Evolutionary conservation across 306 rosid genomes (phyloP), one percentile per base, ranked within the genome.

Genomic region (Phaseolus lunatus): DNA sequence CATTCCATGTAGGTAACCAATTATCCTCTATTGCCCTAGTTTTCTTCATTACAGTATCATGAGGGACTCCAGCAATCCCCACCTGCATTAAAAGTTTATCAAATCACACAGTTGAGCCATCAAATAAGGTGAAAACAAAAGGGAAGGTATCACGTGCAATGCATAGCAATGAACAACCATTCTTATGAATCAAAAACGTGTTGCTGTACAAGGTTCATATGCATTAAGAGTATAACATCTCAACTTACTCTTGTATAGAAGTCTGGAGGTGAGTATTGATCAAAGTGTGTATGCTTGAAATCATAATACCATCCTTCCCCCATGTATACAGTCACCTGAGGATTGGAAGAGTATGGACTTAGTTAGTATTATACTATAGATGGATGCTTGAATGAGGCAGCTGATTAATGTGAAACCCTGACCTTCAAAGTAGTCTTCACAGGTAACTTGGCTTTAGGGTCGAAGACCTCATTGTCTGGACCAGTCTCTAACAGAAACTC

Each of bases 221-320:
- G 18, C 69, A 56, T 27, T 69, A 26, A 26, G 63, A 3, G 15
- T 31, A 31, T 29, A 69, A 65, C 37, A 58, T 69, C 24, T 68
- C 15, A 75, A 83, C 89, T 88, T 85, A 96, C 99, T 87, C 99
- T 91, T 5, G 98, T 67, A 72, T 96, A 96, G 85, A 96, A 96
- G 84, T 96, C 99, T 7, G 99, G 99, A 22, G 99, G 99, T 47
- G 98, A 96, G 78, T 74, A 96, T 50, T 90, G 90, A 80, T 96
- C 99, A 35, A 93, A 96, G 88, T 91, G 98, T 0, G 96, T 90
- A 79, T 81, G 93, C 37, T 54, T 69, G 78, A 96, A 96, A 86
- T 96, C 99, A 68, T 86, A 78, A 72, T 85, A 88, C 99, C 99
- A 96, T 75, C 99, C 99, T 91, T 96, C 98, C 12, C 99, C 99